Base-by-base conservation (phyloP, 257 asterid species). In the Ehretia macrophylla region DNA sequence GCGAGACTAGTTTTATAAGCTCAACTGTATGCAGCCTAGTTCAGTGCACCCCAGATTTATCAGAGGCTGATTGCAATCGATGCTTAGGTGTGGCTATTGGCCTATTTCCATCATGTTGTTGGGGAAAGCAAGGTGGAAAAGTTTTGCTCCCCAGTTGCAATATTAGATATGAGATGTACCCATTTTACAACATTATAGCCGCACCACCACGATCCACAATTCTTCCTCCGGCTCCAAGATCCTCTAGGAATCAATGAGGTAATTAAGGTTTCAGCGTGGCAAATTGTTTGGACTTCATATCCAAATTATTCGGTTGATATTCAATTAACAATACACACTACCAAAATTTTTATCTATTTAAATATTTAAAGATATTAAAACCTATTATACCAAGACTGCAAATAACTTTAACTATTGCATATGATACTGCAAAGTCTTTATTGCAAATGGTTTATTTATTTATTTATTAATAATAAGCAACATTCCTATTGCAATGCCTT, bases 111-210 rank as follows among this genome's bases (percentile, higher is more conserved):
- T 0, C 0, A 0, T 51, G 35, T n/a, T 61, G 73, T 12, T 4
- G 0, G 11, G 58, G 44, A 4, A 32, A 0, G 4, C 59, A 0
- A 51, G 75, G 75, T 0, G 59, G 20, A 1, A 49, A 59, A 55
- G 58, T 42, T 55, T 11, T 64, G 50, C 17, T 4, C 32, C 51
- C 72, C 12, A 73, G 48, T 53, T 73, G 75, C 20, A 59, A 8
- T 11, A 9, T 73, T 32, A 42, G 75, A 57, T 69, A 56, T 42
- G 79, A 69, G 54, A 5, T 8, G 8, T 60, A 32, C 21, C 16
- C 13, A 0, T 74, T 42, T 42, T 42, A 42, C 47, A 3, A 10
- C 12, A 10, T 3, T 2, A 10, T 42, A 10, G 47, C 51, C 5
- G 13, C 35, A 2, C 18, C 68, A 0, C 21, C 47, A 0, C 51